These are phyloP conservation scores for Fusarium sp. DNA, from an alignment of 2,329 filamentous ascomycete genomes.

Conservation along the genomic window DNA sequence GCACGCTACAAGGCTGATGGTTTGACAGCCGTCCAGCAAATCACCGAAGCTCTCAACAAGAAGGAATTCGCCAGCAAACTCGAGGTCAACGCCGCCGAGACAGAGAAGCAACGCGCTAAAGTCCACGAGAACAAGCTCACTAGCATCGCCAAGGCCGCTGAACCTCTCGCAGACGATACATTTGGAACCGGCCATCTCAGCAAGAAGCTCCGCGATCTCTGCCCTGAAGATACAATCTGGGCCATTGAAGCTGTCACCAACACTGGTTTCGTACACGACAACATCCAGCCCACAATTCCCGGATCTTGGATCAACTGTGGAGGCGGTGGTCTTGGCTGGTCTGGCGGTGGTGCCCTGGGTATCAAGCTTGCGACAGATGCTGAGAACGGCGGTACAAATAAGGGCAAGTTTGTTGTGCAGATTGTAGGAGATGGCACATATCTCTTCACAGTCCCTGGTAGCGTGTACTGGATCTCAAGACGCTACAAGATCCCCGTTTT, in stretches of 20 bases:
- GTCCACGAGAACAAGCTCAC: slow-evolving; percentile 69
- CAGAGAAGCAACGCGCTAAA: slow-evolving; percentile 60
- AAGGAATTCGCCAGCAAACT: slow-evolving; percentile 55
- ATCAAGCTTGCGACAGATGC: slow-evolving; percentile 74
- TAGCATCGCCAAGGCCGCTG: slow-evolving; percentile 65
- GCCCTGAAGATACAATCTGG: slow-evolving; percentile 70
- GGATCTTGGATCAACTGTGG: slow-evolving; percentile 85
- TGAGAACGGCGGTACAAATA: slow-evolving; percentile 55
- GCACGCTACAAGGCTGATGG: slow-evolving; percentile 75
- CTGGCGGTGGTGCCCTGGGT: slow-evolving; percentile 78
- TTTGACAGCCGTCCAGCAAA: slow-evolving; percentile 72
- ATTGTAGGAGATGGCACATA: slow-evolving; percentile 68
- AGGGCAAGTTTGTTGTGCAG: slow-evolving; percentile 63
- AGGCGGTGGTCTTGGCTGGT: slow-evolving; percentile 84
- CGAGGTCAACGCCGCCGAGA: slow-evolving; percentile 22
- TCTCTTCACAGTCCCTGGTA: slow-evolving; percentile 64
- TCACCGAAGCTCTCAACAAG: slow-evolving; percentile 69
- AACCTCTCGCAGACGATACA: slow-evolving; percentile 68
- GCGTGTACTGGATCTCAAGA: slow-evolving; percentile 66
- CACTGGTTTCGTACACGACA: slow-evolving; percentile 73
- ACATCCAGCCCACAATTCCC: slow-evolving; percentile 73
- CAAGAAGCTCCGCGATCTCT: slow-evolving; percentile 46
- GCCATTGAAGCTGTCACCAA: slow-evolving; percentile 83
- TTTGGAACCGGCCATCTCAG: slow-evolving; percentile 55
- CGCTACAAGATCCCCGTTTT: slow-evolving; percentile 65